phyloP scores from a whole-genome alignment of 495 filamentous ascomycete species.

The Xylaria cubensis region DNA sequence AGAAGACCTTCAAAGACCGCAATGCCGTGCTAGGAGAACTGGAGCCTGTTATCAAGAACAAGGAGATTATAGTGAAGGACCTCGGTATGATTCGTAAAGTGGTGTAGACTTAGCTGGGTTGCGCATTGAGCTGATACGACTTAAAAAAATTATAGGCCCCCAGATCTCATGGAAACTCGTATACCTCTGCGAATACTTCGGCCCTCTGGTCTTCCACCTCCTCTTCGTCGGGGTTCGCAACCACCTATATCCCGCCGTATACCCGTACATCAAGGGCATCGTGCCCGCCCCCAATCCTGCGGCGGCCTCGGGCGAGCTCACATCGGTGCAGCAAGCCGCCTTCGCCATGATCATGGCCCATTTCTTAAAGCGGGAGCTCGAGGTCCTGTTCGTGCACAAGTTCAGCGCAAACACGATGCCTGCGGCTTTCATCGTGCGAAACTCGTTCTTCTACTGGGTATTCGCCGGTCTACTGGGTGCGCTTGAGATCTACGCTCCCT shows the following conservation, averaged over 20 bases:
- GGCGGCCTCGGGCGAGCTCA: conserved; percentile 49
- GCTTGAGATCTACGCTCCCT: conserved; percentile 83
- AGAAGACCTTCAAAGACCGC: conserved; percentile 64
- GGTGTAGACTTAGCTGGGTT: background rate
- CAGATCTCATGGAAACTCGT: conserved; percentile 95
- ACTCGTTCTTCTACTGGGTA: conserved; percentile 89
- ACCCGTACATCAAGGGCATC: conserved; percentile 46
- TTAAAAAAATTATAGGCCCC: conserved; percentile 62
- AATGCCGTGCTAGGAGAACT: conserved; percentile 62
- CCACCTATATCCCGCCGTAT: conserved; percentile 72
- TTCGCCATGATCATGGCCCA: conserved; percentile 76
- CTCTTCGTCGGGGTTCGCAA: conserved; percentile 73
- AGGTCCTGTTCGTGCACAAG: conserved; percentile 93
- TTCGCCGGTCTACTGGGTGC: conserved; percentile 82
- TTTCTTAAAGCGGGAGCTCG: conserved; percentile 94
- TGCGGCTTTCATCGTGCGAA: conserved; percentile 84
- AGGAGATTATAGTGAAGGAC: conserved; percentile 88
- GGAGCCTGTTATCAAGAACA: conserved; percentile 68
- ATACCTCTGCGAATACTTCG: conserved; percentile 92
- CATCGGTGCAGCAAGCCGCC: conserved; percentile 71
- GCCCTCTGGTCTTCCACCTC: conserved; percentile 89
- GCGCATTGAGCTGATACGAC: conserved; percentile 22
- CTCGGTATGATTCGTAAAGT: conserved; percentile 65
- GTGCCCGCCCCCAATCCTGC: conserved; percentile 42
- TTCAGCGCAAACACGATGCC: conserved; percentile 96